Evolutionary conservation across 805 yeast genomes (phyloP), one percentile per base, ranked within the genome.

Genomic region (Monosporozyma unispora): DNA sequence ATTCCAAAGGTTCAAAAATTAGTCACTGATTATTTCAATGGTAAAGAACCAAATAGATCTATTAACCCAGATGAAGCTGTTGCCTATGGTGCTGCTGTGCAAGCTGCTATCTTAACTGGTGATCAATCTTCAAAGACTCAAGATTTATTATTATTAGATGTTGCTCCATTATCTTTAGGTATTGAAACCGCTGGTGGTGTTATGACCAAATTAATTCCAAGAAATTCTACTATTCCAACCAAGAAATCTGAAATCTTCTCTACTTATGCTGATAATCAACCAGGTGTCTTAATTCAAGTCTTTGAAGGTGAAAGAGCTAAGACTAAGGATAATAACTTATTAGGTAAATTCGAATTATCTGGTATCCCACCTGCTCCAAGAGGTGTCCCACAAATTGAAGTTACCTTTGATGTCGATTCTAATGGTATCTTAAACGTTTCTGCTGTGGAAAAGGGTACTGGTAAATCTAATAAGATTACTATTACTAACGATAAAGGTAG

Each of bases 171-270:
- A 70, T 90, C 98, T 54, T 74, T 91, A 66, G 99, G 99, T 84
- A 91, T 91, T 74, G 98, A 91, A 80, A 91, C 97, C 66, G 96
- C 97, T 71, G 98, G 99, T 82, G 98, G 98, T 84, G 93, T 90
- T 75, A 90, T 91, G 96, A 90, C 98, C 74, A 88, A 88, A 77
- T 86, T 91, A 77, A 91, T 91, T 66, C 96, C 96, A 77, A 86
- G 99, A 81, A 91, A 91, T 86, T 85, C 97, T 53, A 90, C 98
- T 57, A 89, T 91, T 63, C 99, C 99, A 76, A 87, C 96, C 71
- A 91, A 90, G 84, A 91, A 91, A 79, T 89, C 97, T 50, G 96
- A 90, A 80, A 83, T 84, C 60, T 91, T 91, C 89, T 89, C 97
- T 57, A 91, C 99, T 63, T 88, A 87, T 73, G 93, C 96, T 66